phyloP scores from a whole-genome alignment of 2,329 filamentous ascomycete genomes.

The Colletotrichum orchidophilum region DNA sequence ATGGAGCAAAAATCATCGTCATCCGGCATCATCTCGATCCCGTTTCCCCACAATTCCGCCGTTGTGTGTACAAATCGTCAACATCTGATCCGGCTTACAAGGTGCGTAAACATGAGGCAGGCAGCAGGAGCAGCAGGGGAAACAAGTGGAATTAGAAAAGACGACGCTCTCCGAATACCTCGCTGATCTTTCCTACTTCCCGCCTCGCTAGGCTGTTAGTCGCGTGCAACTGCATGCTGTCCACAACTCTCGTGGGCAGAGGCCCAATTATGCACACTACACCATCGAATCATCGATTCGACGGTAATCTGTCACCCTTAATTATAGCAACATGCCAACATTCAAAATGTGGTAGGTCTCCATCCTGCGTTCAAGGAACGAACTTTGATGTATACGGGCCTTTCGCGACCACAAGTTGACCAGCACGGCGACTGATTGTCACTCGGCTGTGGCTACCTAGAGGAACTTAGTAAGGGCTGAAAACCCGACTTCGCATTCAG shows the following conservation, averaged over 20 bases:
- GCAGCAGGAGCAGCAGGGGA: too few relatives aligned
- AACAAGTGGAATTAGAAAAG: background rate
- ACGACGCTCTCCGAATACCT: background rate
- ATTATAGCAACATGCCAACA: slow-evolving; percentile 18
- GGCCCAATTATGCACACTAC: background rate
- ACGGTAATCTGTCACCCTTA: slow-evolving; percentile 17
- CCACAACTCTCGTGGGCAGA: background rate
- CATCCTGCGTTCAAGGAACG: background rate
- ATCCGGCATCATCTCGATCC: slow-evolving; percentile 16
- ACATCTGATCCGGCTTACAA: background rate
- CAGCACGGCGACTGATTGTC: too few relatives aligned
- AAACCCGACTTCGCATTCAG: background rate
- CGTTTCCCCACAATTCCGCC: slow-evolving; percentile 11
- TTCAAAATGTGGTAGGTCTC: background rate
- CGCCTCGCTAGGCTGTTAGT: background rate
- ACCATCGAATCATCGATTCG: slow-evolving; percentile 5
- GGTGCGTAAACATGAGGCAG: background rate
- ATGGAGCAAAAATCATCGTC: slow-evolving; percentile 18
- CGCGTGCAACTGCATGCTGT: background rate
- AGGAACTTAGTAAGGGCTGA: too few relatives aligned
- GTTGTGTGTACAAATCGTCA: background rate
- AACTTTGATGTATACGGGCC: background rate
- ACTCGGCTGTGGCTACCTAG: background rate
- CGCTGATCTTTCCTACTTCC: background rate
- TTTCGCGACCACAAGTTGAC: too few relatives aligned